Evolutionary conservation across 352 stramenopile species (phyloP), one percentile per base, ranked within the genome.

Genomic region (Phytophthora idaei): DNA sequence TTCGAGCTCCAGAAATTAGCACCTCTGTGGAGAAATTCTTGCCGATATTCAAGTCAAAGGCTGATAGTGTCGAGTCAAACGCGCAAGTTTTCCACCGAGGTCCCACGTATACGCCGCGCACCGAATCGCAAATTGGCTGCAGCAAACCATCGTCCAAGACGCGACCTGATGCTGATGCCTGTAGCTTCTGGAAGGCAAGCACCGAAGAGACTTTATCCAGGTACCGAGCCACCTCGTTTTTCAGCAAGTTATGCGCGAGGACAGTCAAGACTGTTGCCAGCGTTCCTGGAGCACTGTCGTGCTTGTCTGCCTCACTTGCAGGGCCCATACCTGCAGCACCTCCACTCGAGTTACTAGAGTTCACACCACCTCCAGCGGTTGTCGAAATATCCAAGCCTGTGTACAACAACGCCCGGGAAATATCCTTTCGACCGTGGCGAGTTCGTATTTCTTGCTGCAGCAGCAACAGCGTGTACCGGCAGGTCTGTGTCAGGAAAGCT

Each of bases 11-110:
- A 6, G 77, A 81, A 52, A 96, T 85, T 41, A 93, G 59, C 32
- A 96, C 77, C 64, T 96, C 88, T 11, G 87, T 93, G 0, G 77
- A 82, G 31, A 93, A 94, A 62, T 89, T 90, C 69, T 96, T 96
- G 41, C 88, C 88, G 36, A 96, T 87, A 57, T 68, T 83, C 25
- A 96, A 71, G 52, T 96, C 88, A 51, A 96, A 90, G 1, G 86
- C 82, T 17, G 86, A 85, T 7, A 94, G 55, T 28, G 86, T 94
- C 52, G 88, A 90, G 45, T 93, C 80, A 41, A 83, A 85, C 17
- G 83, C 74, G 67, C 88, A 94, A 5, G 78, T 83, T 71, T 96
- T 96, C 88, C 88, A 96, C 4, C 86, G 78, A 31, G 83, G 76
- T 32, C 76, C 78, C 28, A 94, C 71, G 54, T 90, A 96, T 32